These are phyloP conservation scores for Lipomyces sp. DNA, from an alignment of 805 yeast genomes.

Conservation along the genomic window DNA sequence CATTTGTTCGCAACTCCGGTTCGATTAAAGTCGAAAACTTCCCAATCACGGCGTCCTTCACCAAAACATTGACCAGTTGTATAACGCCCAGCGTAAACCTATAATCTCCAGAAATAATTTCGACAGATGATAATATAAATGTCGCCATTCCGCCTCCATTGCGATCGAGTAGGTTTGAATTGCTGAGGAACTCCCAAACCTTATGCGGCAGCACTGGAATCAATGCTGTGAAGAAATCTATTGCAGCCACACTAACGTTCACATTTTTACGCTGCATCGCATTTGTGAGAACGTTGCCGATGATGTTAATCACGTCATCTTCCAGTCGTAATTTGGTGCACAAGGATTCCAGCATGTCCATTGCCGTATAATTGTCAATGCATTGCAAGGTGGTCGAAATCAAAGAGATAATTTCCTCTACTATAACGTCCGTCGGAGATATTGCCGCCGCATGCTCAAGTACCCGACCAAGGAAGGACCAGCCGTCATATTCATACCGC, in stretches of 20 bases:
- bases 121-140: constrained; percentile 70
- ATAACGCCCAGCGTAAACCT: constrained; percentile 65
- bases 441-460: constrained; percentile 61
- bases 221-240: constrained; percentile 57
- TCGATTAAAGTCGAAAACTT: constrained; percentile 45
- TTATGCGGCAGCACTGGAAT: constrained; percentile 60
- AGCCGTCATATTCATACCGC: constrained; percentile 76
- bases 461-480: constrained; percentile 82
- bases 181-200: constrained; percentile 78
- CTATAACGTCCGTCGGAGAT: constrained; percentile 47
- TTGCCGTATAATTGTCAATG: constrained; percentile 50
- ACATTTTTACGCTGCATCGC: constrained; percentile 62
- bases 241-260: constrained; percentile 51
- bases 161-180: constrained; percentile 66
- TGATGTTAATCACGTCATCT: constrained; percentile 64
- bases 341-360: constrained; percentile 49
- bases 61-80: constrained; percentile 59
- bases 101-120: constrained; percentile 70
- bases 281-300: constrained; percentile 70
- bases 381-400: constrained; percentile 55
- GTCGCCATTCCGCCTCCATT: constrained; percentile 68
- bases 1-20: constrained; percentile 54
- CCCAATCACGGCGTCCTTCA: constrained; percentile 51
- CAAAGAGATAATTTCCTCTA: constrained; percentile 57
- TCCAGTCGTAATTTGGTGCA: constrained; percentile 49